Evolutionary conservation across 768 basidiomycete species (phyloP), one percentile per base, ranked within the genome.

Genomic region (Vararia minispora): DNA sequence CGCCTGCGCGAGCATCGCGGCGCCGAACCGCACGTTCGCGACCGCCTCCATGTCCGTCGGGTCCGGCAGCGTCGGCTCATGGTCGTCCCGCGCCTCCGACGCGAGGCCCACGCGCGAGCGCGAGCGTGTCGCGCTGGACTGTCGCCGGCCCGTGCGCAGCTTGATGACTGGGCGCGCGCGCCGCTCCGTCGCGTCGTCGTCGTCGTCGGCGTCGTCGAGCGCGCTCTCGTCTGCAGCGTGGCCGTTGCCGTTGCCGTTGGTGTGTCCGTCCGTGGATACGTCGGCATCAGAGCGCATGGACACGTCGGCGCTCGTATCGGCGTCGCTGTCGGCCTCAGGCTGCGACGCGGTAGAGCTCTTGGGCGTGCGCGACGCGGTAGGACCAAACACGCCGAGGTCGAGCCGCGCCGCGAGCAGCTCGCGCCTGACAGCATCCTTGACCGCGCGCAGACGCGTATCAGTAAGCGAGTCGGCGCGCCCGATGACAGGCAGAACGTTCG

Each of bases 381-480:
- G 63, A 12, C 69, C 72, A 55, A 89, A 86, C 14, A 89, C 75
- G 33, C 86, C 85, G 53, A 87, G 81, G 52, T 74, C 78, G 28
- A 89, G 69, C 11, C 72, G 72, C 14, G 79, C 78, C 37, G 72
- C 69, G 36, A 62, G 61, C 27, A 90, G 62, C 40, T 79, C 84
- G 35, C 60, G 68, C 32, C 73, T 74, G n/a, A 90, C 72, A 20
- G 79, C 80, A 37, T 67, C 60, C 64, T 88, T 89, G 35, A 88
- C 68, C 32, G 73, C 71, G 31, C 59, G 58, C 40, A 91, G 65
- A 47, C 72, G 79, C 44, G 76, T 79, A 52, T 90, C 81, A 26
- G 88, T 90, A 43, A 91, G 66, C 27, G 84, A 85, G 58, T 91
- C 88, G 3, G 86, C 68, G 42, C 65, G 79, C 11, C 81, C 80